Evolutionary conservation across 768 basidiomycete genomes (phyloP).

Genomic region (Tephrocybe sp.): DNA sequence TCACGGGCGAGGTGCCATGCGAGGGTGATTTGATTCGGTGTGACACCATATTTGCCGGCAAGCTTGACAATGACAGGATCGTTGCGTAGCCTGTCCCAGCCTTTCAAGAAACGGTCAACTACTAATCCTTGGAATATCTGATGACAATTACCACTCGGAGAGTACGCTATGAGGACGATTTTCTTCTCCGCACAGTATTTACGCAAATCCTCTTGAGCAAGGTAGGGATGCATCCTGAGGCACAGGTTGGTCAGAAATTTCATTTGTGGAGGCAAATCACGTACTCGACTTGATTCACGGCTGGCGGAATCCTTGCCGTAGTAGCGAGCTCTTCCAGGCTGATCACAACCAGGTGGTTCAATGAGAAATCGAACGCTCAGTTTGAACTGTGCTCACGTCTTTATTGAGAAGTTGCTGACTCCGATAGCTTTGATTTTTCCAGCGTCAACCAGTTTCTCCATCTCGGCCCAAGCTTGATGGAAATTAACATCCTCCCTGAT

Average conservation of each 20-base stretch:
- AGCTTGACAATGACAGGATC: constrained; percentile 44
- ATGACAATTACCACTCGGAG: constrained; percentile 37
- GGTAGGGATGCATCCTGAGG: constrained; percentile 45
- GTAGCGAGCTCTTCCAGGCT: constrained; percentile 39
- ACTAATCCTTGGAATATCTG: no score
- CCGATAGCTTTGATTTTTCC: constrained; percentile 51
- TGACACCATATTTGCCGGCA: constrained; percentile 44
- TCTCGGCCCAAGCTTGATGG: constrained; percentile 45
- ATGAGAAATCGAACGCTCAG: neutral
- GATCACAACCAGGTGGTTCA: neutral
- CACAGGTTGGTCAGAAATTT: no score
- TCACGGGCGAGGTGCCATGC: constrained; percentile 51
- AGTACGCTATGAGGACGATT: constrained; percentile 47
- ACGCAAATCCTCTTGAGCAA: constrained; percentile 44
- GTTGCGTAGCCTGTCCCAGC: constrained; percentile 38
- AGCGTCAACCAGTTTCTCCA: constrained; percentile 46
- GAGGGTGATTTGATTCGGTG: constrained; percentile 45
- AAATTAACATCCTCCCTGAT: constrained; percentile 30
- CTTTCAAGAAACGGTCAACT: constrained; percentile 19
- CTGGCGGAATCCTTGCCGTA: constrained; percentile 40
- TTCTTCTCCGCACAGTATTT: constrained; percentile 47
- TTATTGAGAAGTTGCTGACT: constrained; percentile 59
- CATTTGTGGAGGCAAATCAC: constrained; percentile 5
- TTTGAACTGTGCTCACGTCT: constrained; percentile 34
- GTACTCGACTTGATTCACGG: constrained; percentile 48